Percentiles rank a stretch among this genome's conserved stretches.
phyloP scores from a whole-genome alignment of 352 stramenopile species.

The Peronospora farinosa region DNA sequence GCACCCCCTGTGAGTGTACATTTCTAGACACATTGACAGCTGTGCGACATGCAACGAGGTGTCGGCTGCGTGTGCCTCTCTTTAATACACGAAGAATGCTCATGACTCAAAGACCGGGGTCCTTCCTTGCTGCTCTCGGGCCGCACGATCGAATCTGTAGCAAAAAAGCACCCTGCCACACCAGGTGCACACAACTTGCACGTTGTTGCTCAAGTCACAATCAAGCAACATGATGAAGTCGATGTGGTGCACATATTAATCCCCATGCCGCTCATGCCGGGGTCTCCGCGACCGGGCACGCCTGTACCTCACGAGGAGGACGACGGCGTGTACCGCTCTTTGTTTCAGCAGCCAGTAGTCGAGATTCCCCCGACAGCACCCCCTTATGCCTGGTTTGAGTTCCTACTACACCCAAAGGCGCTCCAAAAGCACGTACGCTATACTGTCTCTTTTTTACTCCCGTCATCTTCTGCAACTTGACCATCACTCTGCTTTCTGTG shows the following conservation, averaged over 20 bases:
- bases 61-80: slow-evolving; percentile 35
- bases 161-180: slow-evolving; percentile 13
- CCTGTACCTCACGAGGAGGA: slow-evolving; percentile 39
- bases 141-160: slow-evolving; percentile 19
- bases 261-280: slow-evolving; percentile 57
- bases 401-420: slow-evolving; percentile 71
- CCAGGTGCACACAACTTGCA: slow-evolving; percentile 17
- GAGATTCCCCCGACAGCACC: slow-evolving; percentile 59
- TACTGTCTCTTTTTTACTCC: neutral
- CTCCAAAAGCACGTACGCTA: slow-evolving; percentile 60
- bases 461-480: slow-evolving; percentile 7
- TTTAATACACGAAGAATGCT: slow-evolving; percentile 53
- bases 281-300: slow-evolving; percentile 46
- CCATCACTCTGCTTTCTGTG: neutral
- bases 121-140: neutral
- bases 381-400: slow-evolving; percentile 82
- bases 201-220: neutral
- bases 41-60: slow-evolving; percentile 27
- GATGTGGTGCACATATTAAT: slow-evolving; percentile 5
- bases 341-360: slow-evolving; percentile 79
- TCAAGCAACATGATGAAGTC: neutral
- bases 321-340: slow-evolving; percentile 73
- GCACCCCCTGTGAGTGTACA: slow-evolving; percentile 10
- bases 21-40: slow-evolving; percentile 11
- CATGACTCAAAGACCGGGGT: slow-evolving; percentile 24